A percentile compares a stretch with the other conserved stretches of the same genome.
These are phyloP conservation scores for Vigna radiata DNA, from an alignment of 306 rosid genomes.

Conservation along the genomic window DNA sequence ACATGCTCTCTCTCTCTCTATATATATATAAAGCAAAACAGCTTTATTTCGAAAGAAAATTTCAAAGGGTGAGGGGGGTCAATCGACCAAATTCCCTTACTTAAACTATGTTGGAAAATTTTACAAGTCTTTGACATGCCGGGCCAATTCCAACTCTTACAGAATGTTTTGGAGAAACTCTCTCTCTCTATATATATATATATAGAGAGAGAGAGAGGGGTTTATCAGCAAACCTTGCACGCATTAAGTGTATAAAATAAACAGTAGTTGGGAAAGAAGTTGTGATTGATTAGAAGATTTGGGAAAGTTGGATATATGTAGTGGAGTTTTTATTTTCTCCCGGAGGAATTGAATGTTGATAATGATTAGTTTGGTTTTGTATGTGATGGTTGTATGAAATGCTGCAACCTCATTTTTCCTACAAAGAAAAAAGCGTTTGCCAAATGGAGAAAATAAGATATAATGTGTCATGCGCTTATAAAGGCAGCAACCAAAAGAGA, in stretches of 20 bases:
- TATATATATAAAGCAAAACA: slow-evolving; percentile 31
- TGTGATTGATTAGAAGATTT: background rate
- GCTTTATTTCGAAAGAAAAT: slow-evolving; percentile 44
- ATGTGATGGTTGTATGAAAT: slow-evolving; percentile 42
- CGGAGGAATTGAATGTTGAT: background rate
- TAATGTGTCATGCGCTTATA: slow-evolving; percentile 48
- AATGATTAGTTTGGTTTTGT: slow-evolving; percentile 34
- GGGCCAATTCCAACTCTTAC: slow-evolving; percentile 1
- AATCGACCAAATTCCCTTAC: slow-evolving; percentile 48
- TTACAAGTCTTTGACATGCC: slow-evolving; percentile 20
- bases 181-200: too few species aligned
- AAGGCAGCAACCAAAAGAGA: slow-evolving; percentile 44
- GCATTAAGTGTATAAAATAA: background rate
- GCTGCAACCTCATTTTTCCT: slow-evolving; percentile 38
- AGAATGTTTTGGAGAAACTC: background rate
- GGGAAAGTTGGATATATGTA: background rate
- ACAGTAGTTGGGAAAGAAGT: background rate
- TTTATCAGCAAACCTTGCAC: background rate
- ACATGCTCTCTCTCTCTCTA: slow-evolving; percentile 39
- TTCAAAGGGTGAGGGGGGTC: slow-evolving; percentile 53
- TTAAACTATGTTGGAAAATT: slow-evolving; percentile 28
- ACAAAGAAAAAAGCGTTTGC: slow-evolving; percentile 44
- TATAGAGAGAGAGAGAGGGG: too few species aligned
- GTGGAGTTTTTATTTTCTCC: too few species aligned
- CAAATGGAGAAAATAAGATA: slow-evolving; percentile 49